phyloP scores from a whole-genome alignment of 108 stramenopile genomes.

The Bacterosira constricta region DNA sequence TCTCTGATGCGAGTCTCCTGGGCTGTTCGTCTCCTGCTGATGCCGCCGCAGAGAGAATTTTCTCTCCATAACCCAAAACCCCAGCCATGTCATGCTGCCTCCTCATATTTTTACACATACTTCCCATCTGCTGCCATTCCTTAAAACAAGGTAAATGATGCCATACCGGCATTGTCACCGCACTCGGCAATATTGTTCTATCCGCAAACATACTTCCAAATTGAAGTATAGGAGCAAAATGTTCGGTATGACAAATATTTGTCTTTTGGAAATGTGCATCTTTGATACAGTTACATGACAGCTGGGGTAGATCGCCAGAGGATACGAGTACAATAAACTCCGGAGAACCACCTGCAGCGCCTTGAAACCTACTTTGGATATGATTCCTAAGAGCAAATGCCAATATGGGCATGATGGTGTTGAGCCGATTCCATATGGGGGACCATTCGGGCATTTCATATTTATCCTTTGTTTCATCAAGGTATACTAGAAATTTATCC shows the following conservation, averaged over 20 bases:
- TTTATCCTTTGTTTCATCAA: conserved; percentile 1
- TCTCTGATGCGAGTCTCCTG: neutral
- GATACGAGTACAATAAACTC: neutral
- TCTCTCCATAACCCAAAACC: neutral
- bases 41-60: neutral
- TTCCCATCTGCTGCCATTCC: neutral
- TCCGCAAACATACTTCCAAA: neutral
- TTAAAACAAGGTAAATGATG: neutral
- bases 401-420: neutral
- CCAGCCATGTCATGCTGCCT: neutral
- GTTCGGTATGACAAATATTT: neutral
- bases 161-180: neutral
- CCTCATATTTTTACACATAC: neutral
- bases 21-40: neutral
- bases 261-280: neutral
- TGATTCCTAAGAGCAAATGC: neutral
- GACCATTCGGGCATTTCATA: neutral
- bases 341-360: neutral
- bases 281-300: neutral
- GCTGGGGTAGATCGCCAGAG: neutral
- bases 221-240: neutral
- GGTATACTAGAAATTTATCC: neutral
- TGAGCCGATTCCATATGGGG: neutral
- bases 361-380: neutral
- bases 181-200: neutral